phyloP scores from a whole-genome alignment of 1,284 basidiomycete genomes.

The Austroboletus niveus region DNA sequence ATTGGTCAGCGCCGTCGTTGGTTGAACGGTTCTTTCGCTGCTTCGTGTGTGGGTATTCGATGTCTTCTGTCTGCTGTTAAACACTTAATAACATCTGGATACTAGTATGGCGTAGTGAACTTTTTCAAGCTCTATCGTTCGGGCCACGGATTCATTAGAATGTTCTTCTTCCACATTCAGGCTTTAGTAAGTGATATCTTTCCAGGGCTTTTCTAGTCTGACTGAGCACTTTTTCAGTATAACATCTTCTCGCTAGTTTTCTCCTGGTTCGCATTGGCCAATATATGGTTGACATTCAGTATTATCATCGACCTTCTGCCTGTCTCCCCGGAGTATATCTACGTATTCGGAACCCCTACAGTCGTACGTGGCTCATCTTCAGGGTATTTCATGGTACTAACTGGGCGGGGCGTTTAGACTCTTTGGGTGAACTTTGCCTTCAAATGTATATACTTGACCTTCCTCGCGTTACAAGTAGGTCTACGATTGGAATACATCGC shows the following conservation, averaged over 20 bases:
- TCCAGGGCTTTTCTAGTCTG: background rate
- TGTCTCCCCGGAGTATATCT: conserved; percentile 43
- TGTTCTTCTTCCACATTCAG: conserved; percentile 96
- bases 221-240: conserved; percentile 46
- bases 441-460: conserved; percentile 87
- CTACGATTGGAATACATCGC: background rate
- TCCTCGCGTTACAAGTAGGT: conserved; percentile 66
- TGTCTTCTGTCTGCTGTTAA: background rate
- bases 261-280: conserved; percentile 91
- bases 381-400: conserved; percentile 10
- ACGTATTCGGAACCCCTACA: conserved; percentile 66
- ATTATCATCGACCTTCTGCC: conserved; percentile 94
- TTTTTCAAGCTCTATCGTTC: conserved; percentile 91
- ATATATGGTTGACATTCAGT: conserved; percentile 93
- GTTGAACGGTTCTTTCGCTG: conserved; percentile 97
- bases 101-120: conserved; percentile 87
- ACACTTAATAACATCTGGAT: background rate
- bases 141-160: conserved; percentile 81
- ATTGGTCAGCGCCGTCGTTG: conserved; percentile 95
- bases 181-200: conserved; percentile 58
- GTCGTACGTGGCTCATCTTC: conserved; percentile 49
- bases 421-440: conserved; percentile 85
- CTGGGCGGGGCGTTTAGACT: conserved; percentile 48
- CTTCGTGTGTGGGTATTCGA: conserved; percentile 71
- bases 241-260: conserved; percentile 80